Percentiles rank a stretch among this genome's conserved stretches.
These are phyloP conservation scores for Penicillium sp. DNA, from an alignment of 2,329 filamentous ascomycete species.

Conservation along the genomic window DNA sequence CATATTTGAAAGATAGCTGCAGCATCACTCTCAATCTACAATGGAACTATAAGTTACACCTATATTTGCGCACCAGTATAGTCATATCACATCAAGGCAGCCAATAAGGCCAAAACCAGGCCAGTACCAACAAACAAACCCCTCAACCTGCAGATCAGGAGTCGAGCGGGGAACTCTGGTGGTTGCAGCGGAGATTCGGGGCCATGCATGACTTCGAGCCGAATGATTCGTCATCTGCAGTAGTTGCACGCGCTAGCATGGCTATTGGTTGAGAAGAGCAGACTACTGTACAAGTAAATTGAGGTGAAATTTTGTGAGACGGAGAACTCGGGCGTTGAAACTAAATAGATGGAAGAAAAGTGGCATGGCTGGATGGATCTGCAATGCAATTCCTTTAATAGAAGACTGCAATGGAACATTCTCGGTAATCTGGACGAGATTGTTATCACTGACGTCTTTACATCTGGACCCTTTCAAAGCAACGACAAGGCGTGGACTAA, in stretches of 20 bases:
- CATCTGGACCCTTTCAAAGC: background rate
- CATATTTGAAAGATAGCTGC: background rate
- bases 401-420: background rate
- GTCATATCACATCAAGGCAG: background rate
- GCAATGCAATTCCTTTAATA: background rate
- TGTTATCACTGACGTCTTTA: background rate
- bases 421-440: background rate
- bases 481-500: background rate
- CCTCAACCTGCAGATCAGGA: background rate
- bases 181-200: constrained; percentile 3
- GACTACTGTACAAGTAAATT: background rate
- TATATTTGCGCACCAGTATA: background rate
- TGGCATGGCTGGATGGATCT: background rate
- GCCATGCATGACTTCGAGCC: background rate
- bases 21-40: background rate
- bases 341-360: background rate
- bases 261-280: background rate
- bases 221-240: constrained; percentile 8
- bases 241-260: background rate
- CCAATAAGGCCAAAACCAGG: background rate
- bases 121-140: background rate
- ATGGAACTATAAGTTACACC: background rate
- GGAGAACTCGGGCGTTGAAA: background rate
- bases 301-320: background rate
- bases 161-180: background rate